Conservation (phyloP, 2,329 filamentous ascomycete species). For the Akanthomyces uredinophilus region DNA sequence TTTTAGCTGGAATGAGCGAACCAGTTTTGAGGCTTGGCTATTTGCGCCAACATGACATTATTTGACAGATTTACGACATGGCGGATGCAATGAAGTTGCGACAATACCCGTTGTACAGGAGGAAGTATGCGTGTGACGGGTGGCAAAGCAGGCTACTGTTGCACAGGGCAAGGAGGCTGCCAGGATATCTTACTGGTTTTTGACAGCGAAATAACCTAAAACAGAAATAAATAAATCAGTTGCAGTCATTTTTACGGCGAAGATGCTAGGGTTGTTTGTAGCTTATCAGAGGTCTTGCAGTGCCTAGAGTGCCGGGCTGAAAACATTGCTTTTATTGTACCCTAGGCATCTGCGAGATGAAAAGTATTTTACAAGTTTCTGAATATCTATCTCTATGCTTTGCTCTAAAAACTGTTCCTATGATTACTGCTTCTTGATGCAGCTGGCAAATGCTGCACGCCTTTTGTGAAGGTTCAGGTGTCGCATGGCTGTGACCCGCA, state of each 20-base stretch:
- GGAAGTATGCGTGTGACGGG: too few species aligned
- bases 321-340: too few species aligned
- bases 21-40: conserved; percentile 9
- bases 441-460: too few species aligned
- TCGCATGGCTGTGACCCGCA: conserved; percentile 3
- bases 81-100: conserved; percentile 2
- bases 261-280: neutral
- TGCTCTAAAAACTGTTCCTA: too few species aligned
- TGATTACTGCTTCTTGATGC: too few species aligned
- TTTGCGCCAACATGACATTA: conserved; percentile 9
- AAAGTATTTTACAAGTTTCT: too few species aligned
- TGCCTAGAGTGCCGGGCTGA: too few species aligned
- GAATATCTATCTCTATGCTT: too few species aligned
- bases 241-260: neutral
- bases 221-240: neutral
- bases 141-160: neutral
- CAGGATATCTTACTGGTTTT: conserved; percentile 1
- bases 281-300: too few species aligned
- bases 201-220: neutral
- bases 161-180: neutral
- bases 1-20: conserved; percentile 11
- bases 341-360: too few species aligned
- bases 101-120: conserved; percentile 11
- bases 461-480: neutral
- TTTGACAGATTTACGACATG: conserved; percentile 8